phyloP scores from a whole-genome alignment of 192 early-diverging fungal genomes.

The Backusella circina region DNA sequence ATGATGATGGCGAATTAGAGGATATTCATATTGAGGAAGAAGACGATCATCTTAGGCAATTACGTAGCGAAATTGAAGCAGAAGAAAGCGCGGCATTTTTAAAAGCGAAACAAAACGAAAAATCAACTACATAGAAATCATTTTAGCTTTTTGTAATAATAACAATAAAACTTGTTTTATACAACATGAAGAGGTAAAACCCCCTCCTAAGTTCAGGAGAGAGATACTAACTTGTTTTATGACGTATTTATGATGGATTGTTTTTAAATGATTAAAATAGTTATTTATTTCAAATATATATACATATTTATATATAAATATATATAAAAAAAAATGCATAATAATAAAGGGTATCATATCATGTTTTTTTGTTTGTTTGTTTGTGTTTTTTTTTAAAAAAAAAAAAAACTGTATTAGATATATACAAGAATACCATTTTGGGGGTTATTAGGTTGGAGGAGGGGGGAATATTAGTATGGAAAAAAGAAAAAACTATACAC shows the following conservation, averaged over 20 bases:
- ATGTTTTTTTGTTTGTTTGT: not conserved
- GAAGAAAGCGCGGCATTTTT: constrained; percentile 31
- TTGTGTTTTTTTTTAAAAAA: not conserved
- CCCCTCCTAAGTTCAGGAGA: not conserved
- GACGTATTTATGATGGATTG: not conserved
- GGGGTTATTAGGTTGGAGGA: not conserved
- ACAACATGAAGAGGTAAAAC: not conserved
- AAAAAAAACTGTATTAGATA: not conserved
- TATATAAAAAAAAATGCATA: not conserved
- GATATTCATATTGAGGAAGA: not conserved
- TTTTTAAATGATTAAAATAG: not conserved
- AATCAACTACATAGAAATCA: not conserved
- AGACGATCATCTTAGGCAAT: constrained; percentile 11
- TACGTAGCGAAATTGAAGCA: constrained; percentile 24
- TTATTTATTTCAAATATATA: not conserved
- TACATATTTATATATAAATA: constrained; percentile 1
- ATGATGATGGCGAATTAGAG: constrained; percentile 26
- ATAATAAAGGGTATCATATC: not conserved
- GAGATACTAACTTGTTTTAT: not conserved
- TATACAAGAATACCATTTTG: not conserved
- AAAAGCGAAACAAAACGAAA: constrained; percentile 19
- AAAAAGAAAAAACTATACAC: not conserved
- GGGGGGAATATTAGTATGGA: not conserved
- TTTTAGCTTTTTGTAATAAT: not conserved
- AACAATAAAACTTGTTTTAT: not conserved